Evolutionary conservation across 306 rosid genomes (phyloP).

Genomic region (Hylodesmum podocarpum): DNA sequence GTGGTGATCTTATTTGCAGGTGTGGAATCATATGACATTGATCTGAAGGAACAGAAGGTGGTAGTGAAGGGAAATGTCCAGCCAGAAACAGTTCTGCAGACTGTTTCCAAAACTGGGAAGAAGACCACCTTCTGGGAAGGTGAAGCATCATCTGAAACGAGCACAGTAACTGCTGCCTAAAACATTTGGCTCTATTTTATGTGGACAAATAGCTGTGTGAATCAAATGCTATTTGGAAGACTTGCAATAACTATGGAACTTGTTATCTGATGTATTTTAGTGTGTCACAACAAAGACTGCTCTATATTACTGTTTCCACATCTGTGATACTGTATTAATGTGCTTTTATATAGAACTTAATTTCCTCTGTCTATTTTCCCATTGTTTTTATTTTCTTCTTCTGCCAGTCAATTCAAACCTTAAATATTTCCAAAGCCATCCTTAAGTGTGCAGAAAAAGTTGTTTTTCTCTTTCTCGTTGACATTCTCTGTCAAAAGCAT

Average conservation of each 20-base stretch:
- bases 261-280: conserved; percentile 24
- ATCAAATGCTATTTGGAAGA: conserved; percentile 16
- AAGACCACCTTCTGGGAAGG: conserved; percentile 84
- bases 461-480: background rate
- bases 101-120: conserved; percentile 95
- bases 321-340: conserved; percentile 13
- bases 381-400: background rate
- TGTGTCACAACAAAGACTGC: conserved; percentile 26
- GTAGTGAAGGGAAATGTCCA: conserved; percentile 82
- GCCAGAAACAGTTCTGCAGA: conserved; percentile 73
- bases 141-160: conserved; percentile 39
- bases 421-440: background rate
- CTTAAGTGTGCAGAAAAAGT: background rate
- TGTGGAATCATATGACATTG: conserved; percentile 85
- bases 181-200: conserved; percentile 8
- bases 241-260: conserved; percentile 1
- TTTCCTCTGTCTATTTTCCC: background rate
- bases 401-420: background rate
- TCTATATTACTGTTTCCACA: background rate
- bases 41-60: conserved; percentile 86
- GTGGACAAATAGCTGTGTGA: conserved; percentile 21
- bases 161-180: conserved; percentile 50
- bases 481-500: background rate
- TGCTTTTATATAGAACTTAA: conserved; percentile 19
- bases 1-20: conserved; percentile 47